Evolutionary conservation across 495 filamentous ascomycete species (phyloP), one percentile per base, ranked within the genome.

Genomic region (Annulohypoxylon maeteangense): DNA sequence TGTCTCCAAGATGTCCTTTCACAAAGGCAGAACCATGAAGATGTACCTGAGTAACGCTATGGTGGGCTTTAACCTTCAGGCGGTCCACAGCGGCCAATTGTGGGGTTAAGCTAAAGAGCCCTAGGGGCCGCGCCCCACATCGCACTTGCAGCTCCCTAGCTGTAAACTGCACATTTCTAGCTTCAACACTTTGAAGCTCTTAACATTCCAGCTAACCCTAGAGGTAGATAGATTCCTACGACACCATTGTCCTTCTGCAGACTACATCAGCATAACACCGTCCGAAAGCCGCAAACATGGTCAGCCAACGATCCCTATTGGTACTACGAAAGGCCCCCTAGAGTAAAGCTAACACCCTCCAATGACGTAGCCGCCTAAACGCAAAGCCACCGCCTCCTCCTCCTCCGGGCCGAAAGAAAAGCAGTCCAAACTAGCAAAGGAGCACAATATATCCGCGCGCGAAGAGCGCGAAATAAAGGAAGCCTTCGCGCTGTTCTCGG

Each of bases 391-490:
- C 65, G 63, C 72, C 11, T 59, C 75, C 51, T 64, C 60, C 42
- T 14, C 69, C 67, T 23, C 64, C 48, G 60, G 70, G 58, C 63
- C 76, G 38, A 78, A 76, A 38, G 71, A 75, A 50, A 78, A 75
- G 45, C 88, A 85, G 70, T 97, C 94, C 71, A 95, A 93, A 77
- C 92, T 97, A 65, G 94, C 94, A 3, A 92, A 92, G 78, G 92
- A 95, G 68, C 89, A 98, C 84, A 87, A 92, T 78, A 89, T 99
- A 78, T 90, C 88, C 27, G 89, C 87, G 20, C 88, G 88, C 54
- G 91, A 97, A 82, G 95, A 99, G 77, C 83, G 86, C 70, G 93
- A 97, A 78, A 97, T 99, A 73, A 88, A 88, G 72, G 93, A 97
- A 79, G 94, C 93, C 14, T 99, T 95, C 80, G 80, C 86, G 31